These are phyloP conservation scores for Penicillium sclerotigenum DNA, from an alignment of 2,329 filamentous ascomycete species.

Conservation along the genomic window DNA sequence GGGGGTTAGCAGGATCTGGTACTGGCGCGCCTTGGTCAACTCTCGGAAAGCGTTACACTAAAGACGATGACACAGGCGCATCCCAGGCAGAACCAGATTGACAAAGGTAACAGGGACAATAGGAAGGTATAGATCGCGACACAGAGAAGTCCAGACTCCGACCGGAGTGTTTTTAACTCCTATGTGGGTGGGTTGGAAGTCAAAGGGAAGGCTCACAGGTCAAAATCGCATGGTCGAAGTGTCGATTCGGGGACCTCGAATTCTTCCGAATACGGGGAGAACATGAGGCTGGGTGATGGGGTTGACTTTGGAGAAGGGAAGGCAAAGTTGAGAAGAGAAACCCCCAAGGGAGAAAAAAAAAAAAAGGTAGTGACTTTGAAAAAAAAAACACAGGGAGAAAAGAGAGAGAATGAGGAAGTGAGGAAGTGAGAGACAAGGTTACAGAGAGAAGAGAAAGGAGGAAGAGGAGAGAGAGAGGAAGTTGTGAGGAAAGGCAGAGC, in stretches of 20 bases:
- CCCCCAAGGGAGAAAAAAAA: background rate
- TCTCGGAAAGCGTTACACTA: slow-evolving; percentile 38
- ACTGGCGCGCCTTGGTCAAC: slow-evolving; percentile 32
- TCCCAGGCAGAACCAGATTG: slow-evolving; percentile 32
- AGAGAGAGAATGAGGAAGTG: slow-evolving; percentile 10
- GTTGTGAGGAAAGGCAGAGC: slow-evolving; percentile 15
- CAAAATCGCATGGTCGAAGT: slow-evolving; percentile 30
- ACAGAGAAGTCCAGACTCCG: slow-evolving; percentile 11
- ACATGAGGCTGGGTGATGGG: slow-evolving; percentile 22
- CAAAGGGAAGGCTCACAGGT: slow-evolving; percentile 22
- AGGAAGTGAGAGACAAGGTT: slow-evolving; percentile 15
- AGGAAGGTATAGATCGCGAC: slow-evolving; percentile 6
- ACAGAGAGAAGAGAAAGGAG: slow-evolving; percentile 9
- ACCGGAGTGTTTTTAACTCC: slow-evolving; percentile 13
- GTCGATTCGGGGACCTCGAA: slow-evolving; percentile 29
- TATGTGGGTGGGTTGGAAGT: slow-evolving; percentile 7
- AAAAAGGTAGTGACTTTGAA: slow-evolving; percentile 9
- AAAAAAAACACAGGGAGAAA: slow-evolving; percentile 9
- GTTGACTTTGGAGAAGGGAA: background rate
- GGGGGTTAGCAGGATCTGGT: slow-evolving; percentile 35
- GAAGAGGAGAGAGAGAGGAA: slow-evolving; percentile 6
- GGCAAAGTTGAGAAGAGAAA: slow-evolving; percentile 5
- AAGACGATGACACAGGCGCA: slow-evolving; percentile 39
- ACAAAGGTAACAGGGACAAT: slow-evolving; percentile 16
- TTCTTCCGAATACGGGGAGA: slow-evolving; percentile 30